phyloP scores from a whole-genome alignment of 202 grass and related monocot species.

The Dendrocalamus latiflorus region DNA sequence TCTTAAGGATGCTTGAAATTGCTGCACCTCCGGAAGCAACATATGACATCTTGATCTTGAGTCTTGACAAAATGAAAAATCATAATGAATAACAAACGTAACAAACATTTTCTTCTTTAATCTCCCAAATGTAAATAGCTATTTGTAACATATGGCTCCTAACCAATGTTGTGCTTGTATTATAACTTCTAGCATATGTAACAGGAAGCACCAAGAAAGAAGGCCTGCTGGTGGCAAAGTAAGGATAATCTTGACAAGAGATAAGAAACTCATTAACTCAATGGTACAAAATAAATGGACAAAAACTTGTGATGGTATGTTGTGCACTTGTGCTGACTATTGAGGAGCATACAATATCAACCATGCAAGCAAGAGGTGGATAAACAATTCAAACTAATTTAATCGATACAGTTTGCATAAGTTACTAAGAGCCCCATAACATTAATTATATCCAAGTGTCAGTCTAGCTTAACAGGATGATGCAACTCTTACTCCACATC shows the following conservation, averaged over 20 bases:
- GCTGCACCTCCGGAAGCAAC: too few species aligned
- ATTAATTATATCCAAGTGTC: neutral
- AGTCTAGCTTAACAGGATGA: neutral
- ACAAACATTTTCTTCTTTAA: too few species aligned
- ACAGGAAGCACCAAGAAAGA: slow-evolving; percentile 10
- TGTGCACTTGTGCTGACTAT: neutral
- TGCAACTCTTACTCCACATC: neutral
- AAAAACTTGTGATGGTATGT: neutral
- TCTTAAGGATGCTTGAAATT: too few species aligned
- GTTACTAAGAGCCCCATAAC: neutral
- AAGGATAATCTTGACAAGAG: neutral
- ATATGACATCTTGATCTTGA: too few species aligned
- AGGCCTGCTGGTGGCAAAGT: neutral
- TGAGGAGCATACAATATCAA: neutral
- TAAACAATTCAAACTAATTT: neutral
- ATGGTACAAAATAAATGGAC: neutral
- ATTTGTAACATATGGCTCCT: neutral
- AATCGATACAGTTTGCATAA: neutral
- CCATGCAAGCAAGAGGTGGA: neutral
- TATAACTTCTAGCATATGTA: neutral
- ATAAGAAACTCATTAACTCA: neutral
- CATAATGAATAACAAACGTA: too few species aligned
- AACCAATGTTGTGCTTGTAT: neutral
- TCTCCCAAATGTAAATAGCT: too few species aligned
- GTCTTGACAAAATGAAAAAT: too few species aligned